A percentile compares a stretch with the other conserved stretches of the same genome.
Evolutionary conservation across 257 asterid genomes (phyloP).

Genomic region (Fraxinus pennsylvanica): DNA sequence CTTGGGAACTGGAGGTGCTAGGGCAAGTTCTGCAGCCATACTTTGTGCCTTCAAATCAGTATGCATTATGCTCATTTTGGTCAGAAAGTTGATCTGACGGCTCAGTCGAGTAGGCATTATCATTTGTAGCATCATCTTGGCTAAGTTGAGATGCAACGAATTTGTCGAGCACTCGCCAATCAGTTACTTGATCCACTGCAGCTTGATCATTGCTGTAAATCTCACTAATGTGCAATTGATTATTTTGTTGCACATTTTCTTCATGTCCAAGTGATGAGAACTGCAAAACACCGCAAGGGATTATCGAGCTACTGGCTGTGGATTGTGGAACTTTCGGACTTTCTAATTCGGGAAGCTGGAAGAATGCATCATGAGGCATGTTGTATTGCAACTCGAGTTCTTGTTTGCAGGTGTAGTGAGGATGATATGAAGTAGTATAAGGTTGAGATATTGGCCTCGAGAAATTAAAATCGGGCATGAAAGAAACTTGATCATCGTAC

Average conservation of each 20-base stretch:
- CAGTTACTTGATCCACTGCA: conserved; percentile 43
- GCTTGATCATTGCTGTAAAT: conserved; percentile 11
- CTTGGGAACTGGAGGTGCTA: conserved; percentile 34
- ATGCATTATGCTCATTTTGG: conserved; percentile 29
- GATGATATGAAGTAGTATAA: conserved; percentile 28
- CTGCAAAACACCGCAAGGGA: conserved; percentile 23
- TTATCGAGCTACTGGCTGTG: conserved; percentile 23
- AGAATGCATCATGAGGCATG: conserved; percentile 38
- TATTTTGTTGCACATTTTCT: not conserved
- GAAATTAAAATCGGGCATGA: conserved; percentile 52
- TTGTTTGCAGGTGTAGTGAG: conserved; percentile 38
- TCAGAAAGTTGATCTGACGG: conserved; percentile 33
- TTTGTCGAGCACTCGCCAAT: conserved; percentile 70
- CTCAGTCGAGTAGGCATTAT: conserved; percentile 22
- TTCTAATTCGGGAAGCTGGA: conserved; percentile 64
- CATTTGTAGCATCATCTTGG: conserved; percentile 34
- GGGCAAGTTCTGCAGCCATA: conserved; percentile 34
- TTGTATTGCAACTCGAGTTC: conserved; percentile 48
- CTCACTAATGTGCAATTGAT: not conserved
- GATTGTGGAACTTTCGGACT: conserved; percentile 52
- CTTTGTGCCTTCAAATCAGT: conserved; percentile 33
- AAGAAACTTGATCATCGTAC: conserved; percentile 63
- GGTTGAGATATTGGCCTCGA: conserved; percentile 33
- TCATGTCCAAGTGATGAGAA: conserved; percentile 23
- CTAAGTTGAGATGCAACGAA: conserved; percentile 68